phyloP scores from a whole-genome alignment of 1,139 yeast genomes.

The Pichia sp. region DNA sequence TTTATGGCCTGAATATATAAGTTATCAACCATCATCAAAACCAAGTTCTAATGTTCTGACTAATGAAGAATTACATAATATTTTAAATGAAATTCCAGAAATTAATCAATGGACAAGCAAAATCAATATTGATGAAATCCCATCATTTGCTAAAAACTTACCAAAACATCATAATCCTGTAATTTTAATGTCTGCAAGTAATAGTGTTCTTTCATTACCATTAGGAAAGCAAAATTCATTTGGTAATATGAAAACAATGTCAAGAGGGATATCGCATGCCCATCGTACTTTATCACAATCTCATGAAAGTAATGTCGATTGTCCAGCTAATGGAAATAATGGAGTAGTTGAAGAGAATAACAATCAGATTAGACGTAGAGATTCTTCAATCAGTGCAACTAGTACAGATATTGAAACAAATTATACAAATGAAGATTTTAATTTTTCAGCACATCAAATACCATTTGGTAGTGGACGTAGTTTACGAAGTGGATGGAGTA shows the following conservation, averaged over 20 bases:
- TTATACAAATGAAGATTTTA: conserved; percentile 2
- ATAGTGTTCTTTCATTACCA: conserved; percentile 12
- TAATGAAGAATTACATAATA: conserved; percentile 1
- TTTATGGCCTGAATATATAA: conserved; percentile 14
- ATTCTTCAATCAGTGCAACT: not conserved
- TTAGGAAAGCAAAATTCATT: not conserved
- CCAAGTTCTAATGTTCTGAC: conserved; percentile 7
- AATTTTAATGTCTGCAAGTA: conserved; percentile 12
- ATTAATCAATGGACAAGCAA: conserved; percentile 12
- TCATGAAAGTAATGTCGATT: not conserved
- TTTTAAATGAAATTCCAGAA: not conserved
- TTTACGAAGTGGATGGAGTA: conserved; percentile 9
- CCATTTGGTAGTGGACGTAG: conserved; percentile 1
- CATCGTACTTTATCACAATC: no score
- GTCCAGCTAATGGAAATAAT: not conserved
- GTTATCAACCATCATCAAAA: conserved; percentile 6
- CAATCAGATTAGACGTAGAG: no score
- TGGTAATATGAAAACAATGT: not conserved
- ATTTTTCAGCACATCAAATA: not conserved
- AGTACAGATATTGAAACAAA: not conserved
- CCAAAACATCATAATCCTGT: conserved; percentile 14
- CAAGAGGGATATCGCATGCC: not conserved
- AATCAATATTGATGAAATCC: conserved; percentile 8
- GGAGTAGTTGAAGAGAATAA: no score
- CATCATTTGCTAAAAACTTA: conserved; percentile 13